Evolutionary conservation across 2,329 filamentous ascomycete genomes (phyloP).

Genomic region (Paramyrothecium sp.): DNA sequence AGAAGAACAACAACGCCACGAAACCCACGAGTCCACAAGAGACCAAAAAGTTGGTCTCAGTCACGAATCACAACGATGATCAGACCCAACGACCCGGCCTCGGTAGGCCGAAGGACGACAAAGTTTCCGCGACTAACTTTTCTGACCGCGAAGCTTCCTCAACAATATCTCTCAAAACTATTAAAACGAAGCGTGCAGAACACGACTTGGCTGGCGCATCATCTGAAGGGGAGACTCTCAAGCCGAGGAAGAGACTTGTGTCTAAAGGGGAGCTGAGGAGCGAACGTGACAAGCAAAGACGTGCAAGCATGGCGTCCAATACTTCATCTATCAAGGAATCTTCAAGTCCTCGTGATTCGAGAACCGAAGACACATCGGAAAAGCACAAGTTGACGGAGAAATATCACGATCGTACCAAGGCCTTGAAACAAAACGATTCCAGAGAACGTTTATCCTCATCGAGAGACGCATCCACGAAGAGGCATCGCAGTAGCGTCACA

Average conservation of each 20-base stretch:
- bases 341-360: constrained; percentile 49
- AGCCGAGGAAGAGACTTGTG: constrained; percentile 61
- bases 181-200: constrained; percentile 53
- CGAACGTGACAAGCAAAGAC: constrained; percentile 57
- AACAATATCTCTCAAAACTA: constrained; percentile 41
- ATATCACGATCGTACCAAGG: constrained; percentile 59
- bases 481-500: constrained; percentile 58
- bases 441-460: constrained; percentile 51
- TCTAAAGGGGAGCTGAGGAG: constrained; percentile 62
- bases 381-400: constrained; percentile 51
- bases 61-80: constrained; percentile 44
- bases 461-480: constrained; percentile 53
- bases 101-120: constrained; percentile 52
- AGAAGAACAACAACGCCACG: constrained; percentile 32
- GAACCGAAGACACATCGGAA: constrained; percentile 47
- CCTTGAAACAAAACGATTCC: constrained; percentile 60
- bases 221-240: constrained; percentile 56
- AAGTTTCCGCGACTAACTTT: constrained; percentile 42
- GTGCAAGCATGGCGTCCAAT: constrained; percentile 57
- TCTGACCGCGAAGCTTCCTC: constrained; percentile 56
- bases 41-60: constrained; percentile 44
- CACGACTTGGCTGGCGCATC: constrained; percentile 51
- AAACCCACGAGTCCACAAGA: constrained; percentile 46
- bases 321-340: constrained; percentile 52
- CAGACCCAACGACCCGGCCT: constrained; percentile 49